These are phyloP conservation scores for Solanum etuberosum DNA, from an alignment of 257 asterid species.

Conservation along the genomic window DNA sequence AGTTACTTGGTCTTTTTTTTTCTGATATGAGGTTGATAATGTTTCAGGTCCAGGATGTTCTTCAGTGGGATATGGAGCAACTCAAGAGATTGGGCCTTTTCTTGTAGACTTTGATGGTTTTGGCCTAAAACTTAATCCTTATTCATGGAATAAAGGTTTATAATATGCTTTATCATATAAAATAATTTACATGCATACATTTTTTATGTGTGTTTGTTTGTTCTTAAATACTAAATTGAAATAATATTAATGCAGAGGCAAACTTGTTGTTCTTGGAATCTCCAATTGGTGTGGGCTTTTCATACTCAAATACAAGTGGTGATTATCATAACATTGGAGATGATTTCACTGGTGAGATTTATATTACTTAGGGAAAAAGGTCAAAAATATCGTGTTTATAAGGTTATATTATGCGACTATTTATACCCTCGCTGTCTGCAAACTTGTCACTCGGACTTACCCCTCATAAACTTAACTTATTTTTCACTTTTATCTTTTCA, in stretches of 20 bases:
- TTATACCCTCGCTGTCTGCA: no score
- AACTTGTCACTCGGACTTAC: no score
- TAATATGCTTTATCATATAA: not conserved
- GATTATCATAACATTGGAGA: slow-evolving; percentile 78
- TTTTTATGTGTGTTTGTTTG: not conserved
- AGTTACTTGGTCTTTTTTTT: not conserved
- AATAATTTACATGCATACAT: not conserved
- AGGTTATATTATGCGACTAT: no score
- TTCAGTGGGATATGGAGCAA: slow-evolving; percentile 97
- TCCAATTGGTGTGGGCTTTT: slow-evolving; percentile 89
- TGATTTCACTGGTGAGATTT: slow-evolving; percentile 55
- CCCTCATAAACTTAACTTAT: not conserved
- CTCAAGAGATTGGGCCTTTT: slow-evolving; percentile 96
- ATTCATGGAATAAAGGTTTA: slow-evolving; percentile 79
- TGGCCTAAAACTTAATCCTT: slow-evolving; percentile 51
- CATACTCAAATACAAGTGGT: slow-evolving; percentile 58
- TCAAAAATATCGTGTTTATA: no score
- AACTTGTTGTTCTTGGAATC: slow-evolving; percentile 83
- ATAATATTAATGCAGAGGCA: slow-evolving; percentile 51
- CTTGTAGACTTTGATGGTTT: slow-evolving; percentile 45
- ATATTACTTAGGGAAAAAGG: not conserved
- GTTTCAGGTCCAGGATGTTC: slow-evolving; percentile 93
- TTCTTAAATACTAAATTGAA: not conserved
- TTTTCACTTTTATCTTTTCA: not conserved
- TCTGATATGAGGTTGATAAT: not conserved